Evolutionary conservation across 148 eudicot species (phyloP).

Genomic region (Linanthus parryae): DNA sequence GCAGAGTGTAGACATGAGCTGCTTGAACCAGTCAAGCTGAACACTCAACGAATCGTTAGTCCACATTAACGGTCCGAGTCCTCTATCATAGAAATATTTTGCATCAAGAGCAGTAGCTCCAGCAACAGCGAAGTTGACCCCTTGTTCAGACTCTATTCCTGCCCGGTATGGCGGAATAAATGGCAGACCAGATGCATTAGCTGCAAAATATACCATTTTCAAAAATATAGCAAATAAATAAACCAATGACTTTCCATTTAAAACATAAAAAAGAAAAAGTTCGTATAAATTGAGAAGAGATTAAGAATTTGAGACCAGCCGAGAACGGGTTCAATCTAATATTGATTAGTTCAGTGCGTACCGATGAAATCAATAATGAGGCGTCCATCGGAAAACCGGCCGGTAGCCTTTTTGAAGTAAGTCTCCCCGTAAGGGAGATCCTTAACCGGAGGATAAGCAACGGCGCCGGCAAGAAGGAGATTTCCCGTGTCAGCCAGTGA

Average conservation of each 20-base stretch:
- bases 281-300: too few relatives aligned
- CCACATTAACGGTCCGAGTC: slow-evolving; percentile 38
- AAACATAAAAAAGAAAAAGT: too few relatives aligned
- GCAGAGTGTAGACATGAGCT: slow-evolving; percentile 44
- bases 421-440: slow-evolving; percentile 68
- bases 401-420: slow-evolving; percentile 50
- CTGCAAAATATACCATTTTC: too few relatives aligned
- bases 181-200: slow-evolving; percentile 59
- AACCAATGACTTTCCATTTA: too few relatives aligned
- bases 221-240: too few relatives aligned
- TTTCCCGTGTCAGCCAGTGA: slow-evolving; percentile 38
- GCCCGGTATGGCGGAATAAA: slow-evolving; percentile 56
- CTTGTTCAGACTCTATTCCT: slow-evolving; percentile 28
- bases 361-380: slow-evolving; percentile 42
- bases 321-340: too few relatives aligned
- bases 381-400: slow-evolving; percentile 73
- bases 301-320: too few relatives aligned
- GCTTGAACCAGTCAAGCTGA: slow-evolving; percentile 63
- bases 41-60: slow-evolving; percentile 50
- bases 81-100: slow-evolving; percentile 30
- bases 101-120: slow-evolving; percentile 67
- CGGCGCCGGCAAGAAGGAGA: slow-evolving; percentile 17
- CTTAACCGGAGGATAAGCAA: slow-evolving; percentile 49
- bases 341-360: too few relatives aligned
- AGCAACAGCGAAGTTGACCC: slow-evolving; percentile 73